Evolutionary conservation across 1,284 basidiomycete species (phyloP).

Genomic region (Sporisorium exsertum): DNA sequence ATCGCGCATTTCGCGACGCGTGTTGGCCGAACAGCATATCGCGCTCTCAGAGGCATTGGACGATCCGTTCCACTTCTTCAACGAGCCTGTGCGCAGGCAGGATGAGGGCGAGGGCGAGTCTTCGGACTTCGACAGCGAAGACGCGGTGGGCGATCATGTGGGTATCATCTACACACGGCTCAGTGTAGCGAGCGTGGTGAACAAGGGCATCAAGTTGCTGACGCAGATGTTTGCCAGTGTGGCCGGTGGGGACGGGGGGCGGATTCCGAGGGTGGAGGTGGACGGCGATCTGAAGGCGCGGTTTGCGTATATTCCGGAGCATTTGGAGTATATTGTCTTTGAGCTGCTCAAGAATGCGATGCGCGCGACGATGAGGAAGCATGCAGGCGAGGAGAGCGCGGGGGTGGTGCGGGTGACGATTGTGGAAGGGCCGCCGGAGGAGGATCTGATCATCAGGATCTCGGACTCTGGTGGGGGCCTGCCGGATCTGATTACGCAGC

Average conservation of each 20-base stretch:
- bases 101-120: slow-evolving; percentile 15
- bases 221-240: slow-evolving; percentile 75
- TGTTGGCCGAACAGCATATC: slow-evolving; percentile 89
- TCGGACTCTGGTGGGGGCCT: slow-evolving; percentile 55
- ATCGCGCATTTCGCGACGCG: slow-evolving; percentile 87
- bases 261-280: slow-evolving; percentile 77
- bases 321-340: slow-evolving; percentile 87
- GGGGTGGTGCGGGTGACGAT: slow-evolving; percentile 59
- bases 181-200: slow-evolving; percentile 73
- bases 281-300: slow-evolving; percentile 80
- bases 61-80: slow-evolving; percentile 62
- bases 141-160: slow-evolving; percentile 73
- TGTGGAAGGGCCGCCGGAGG: slow-evolving; percentile 62
- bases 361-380: slow-evolving; percentile 57
- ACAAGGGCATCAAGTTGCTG: slow-evolving; percentile 78
- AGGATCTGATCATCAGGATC: slow-evolving; percentile 66
- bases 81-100: slow-evolving; percentile 31
- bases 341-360: slow-evolving; percentile 84
- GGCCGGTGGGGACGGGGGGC: slow-evolving; percentile 70
- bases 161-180: slow-evolving; percentile 87
- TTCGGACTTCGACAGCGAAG: slow-evolving; percentile 3
- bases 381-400: slow-evolving; percentile 26
- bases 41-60: slow-evolving; percentile 77
- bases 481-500: slow-evolving; percentile 49
- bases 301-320: slow-evolving; percentile 88